Percentiles rank a stretch among this genome's conserved stretches.
Evolutionary conservation across 2,329 filamentous ascomycete species (phyloP).

Genomic region (Pestalotiopsis sp.): DNA sequence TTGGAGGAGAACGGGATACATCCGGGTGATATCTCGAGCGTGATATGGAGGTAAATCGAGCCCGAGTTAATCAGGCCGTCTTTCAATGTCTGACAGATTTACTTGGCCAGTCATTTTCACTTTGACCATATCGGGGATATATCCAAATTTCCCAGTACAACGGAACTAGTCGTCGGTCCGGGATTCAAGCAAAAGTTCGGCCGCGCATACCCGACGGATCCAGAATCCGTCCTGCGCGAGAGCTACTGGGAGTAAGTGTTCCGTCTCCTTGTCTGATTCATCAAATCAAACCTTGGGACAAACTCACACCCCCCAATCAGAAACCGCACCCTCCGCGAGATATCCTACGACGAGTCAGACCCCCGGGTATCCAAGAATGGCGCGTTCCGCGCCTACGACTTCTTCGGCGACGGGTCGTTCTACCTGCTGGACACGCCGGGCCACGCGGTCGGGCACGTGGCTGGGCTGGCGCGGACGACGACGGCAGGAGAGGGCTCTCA

Average conservation of each 20-base stretch:
- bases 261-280: background rate
- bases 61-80: background rate
- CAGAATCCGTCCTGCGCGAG: constrained; percentile 20
- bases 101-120: constrained; percentile 28
- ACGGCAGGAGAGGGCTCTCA: too few species aligned
- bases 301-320: background rate
- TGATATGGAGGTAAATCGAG: background rate
- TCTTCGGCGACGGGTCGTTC: constrained; percentile 37
- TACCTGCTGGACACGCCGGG: constrained; percentile 38
- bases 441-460: constrained; percentile 36
- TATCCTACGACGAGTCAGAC: constrained; percentile 22
- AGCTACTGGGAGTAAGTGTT: constrained; percentile 18
- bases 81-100: background rate
- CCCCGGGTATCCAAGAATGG: constrained; percentile 12
- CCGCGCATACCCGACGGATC: constrained; percentile 23
- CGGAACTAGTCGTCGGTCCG: constrained; percentile 42
- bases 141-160: constrained; percentile 41
- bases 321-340: constrained; percentile 27
- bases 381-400: constrained; percentile 33
- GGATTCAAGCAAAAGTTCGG: constrained; percentile 28
- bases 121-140: constrained; percentile 53
- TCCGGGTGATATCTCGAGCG: background rate
- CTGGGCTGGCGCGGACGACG: constrained; percentile 41
- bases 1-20: background rate
- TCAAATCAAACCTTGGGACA: background rate